These are phyloP conservation scores for Yarrowia osloensis DNA, from an alignment of 805 yeast species.

Conservation along the genomic window DNA sequence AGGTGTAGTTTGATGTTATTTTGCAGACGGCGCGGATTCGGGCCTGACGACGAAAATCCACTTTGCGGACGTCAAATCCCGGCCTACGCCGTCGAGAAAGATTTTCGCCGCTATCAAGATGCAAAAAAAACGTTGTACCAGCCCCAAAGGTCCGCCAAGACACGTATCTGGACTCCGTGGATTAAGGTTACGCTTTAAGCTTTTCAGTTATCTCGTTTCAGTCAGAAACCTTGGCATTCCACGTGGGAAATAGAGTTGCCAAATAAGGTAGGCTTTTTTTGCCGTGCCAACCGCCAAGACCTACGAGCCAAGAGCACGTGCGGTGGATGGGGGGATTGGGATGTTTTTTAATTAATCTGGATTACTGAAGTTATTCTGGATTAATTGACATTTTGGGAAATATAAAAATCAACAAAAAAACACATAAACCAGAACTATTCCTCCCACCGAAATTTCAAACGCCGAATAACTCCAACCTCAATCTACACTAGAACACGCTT, in stretches of 20 bases:
- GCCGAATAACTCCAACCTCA: too few species aligned
- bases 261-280: not conserved
- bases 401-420: too few species aligned
- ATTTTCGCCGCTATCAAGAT: not conserved
- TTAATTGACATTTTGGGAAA: too few species aligned
- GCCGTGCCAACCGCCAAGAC: conserved; percentile 14
- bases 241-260: not conserved
- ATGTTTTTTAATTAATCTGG: too few species aligned
- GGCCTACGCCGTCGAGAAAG: not conserved
- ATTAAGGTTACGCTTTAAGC: not conserved
- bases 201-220: conserved; percentile 9
- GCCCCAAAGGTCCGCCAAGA: conserved; percentile 12
- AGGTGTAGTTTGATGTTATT: not conserved
- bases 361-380: too few species aligned
- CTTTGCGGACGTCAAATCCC: too few species aligned
- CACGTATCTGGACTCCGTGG: conserved; percentile 7
- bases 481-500: too few species aligned
- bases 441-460: too few species aligned
- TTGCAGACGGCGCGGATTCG: not conserved
- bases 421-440: too few species aligned
- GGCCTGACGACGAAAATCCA: too few species aligned
- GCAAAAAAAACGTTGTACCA: not conserved
- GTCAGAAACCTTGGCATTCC: conserved; percentile 26
- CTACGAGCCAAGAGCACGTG: conserved; percentile 26
- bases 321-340: not conserved